Evolutionary conservation across 768 basidiomycete genomes (phyloP).

Genomic region (Dioszegia crocea): DNA sequence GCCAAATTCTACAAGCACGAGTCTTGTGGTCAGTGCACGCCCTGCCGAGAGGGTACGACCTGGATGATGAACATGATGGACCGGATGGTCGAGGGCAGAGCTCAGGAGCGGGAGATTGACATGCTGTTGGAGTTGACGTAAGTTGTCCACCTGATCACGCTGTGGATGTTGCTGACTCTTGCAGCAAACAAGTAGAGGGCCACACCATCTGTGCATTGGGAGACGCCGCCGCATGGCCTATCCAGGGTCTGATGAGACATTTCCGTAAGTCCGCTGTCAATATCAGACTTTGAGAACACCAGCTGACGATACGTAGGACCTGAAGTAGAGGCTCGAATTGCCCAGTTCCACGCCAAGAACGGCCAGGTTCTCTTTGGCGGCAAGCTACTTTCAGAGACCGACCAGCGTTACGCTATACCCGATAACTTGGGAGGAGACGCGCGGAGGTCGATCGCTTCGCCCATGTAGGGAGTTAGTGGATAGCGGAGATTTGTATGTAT

Average conservation of each 20-base stretch:
- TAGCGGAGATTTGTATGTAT: constrained; percentile 7
- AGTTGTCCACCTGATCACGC: not conserved
- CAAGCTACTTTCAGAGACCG: constrained; percentile 52
- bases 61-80: constrained; percentile 99
- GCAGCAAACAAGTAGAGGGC: constrained; percentile 90
- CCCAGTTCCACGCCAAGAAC: constrained; percentile 65
- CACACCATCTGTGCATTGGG: constrained; percentile 96
- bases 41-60: constrained; percentile 70
- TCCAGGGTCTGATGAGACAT: constrained; percentile 94
- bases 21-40: constrained; percentile 95
- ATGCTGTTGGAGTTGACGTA: constrained; percentile 89
- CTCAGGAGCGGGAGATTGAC: constrained; percentile 89
- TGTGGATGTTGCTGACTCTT: constrained; percentile 1
- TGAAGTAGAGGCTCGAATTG: constrained; percentile 83
- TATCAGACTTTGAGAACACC: not conserved
- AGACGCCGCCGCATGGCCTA: constrained; percentile 97
- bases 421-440: constrained; percentile 46
- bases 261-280: constrained; percentile 60
- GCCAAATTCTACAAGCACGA: constrained; percentile 97
- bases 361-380: constrained; percentile 89
- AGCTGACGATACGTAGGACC: constrained; percentile 54
- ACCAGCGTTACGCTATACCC: constrained; percentile 40
- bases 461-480: not conserved
- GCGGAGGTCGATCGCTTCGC: constrained; percentile 20
- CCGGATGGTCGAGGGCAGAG: constrained; percentile 86